phyloP scores from a whole-genome alignment of 148 eudicot species.

The Arbutus unedo region DNA sequence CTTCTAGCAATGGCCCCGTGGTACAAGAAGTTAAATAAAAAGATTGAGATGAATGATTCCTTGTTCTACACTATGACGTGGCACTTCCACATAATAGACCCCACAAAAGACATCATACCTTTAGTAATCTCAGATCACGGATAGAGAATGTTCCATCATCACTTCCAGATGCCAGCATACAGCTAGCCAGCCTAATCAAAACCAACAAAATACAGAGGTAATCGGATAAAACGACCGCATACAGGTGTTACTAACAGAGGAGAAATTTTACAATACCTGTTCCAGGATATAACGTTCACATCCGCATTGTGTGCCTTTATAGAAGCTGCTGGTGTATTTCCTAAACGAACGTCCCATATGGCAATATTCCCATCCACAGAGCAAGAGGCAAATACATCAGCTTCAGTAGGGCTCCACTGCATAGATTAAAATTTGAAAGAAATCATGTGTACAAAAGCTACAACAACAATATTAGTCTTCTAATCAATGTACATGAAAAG shows the following conservation, averaged over 20 bases:
- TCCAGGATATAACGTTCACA: constrained; percentile 98
- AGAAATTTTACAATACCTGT: constrained; percentile 45
- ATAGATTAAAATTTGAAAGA: constrained; percentile 13
- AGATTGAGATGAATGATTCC: background rate
- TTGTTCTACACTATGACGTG: background rate
- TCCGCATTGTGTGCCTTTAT: constrained; percentile 93
- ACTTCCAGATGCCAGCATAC: constrained; percentile 90
- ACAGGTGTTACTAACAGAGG: background rate
- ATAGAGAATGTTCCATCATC: constrained; percentile 92
- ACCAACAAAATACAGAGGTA: constrained; percentile 9
- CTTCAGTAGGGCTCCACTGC: constrained; percentile 97
- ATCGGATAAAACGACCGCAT: background rate
- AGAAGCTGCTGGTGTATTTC: constrained; percentile 60
- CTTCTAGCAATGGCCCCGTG: background rate
- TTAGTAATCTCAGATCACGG: constrained; percentile 70
- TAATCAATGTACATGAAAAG: background rate
- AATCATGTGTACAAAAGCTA: background rate
- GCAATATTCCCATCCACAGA: constrained; percentile 85
- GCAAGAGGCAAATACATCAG: constrained; percentile 83
- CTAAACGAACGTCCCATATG: constrained; percentile 80
- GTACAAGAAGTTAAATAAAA: background rate
- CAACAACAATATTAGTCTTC: background rate
- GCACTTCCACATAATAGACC: background rate
- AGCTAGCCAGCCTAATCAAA: constrained; percentile 56
- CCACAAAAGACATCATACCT: constrained; percentile 36